Base-by-base conservation (phyloP, 108 stramenopile genomes). In the Nitzschia palea region DNA sequence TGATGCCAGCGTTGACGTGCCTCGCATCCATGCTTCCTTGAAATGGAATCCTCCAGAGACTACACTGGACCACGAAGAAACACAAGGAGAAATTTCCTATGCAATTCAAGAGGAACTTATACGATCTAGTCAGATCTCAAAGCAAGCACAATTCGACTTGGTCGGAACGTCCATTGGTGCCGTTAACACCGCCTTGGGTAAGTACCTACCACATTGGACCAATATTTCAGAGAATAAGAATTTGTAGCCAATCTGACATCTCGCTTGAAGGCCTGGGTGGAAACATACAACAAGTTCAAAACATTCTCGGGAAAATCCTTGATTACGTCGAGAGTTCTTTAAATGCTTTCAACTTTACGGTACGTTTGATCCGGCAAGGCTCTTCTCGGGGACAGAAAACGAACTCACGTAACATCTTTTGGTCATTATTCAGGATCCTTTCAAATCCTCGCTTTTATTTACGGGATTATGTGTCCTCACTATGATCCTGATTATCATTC, bases 261-360 rank as follows among this genome's bases (percentile, higher is more conserved):
- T n/a, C n/a, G n/a, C 5, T 82, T 42, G 60, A 75, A 53, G 80
- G 85, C 68, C 71, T 94, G 17, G 81, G 84, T 3, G 87, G 83
- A 2, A 84, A 67, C 12, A 48, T 94, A 43, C 88, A 85, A 65
- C 20, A 53, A 15, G 69, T 83, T 2, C 86, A 87, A 52, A 94
- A 91, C 51, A 70, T 77, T 43, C 48, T 94, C 5, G 82, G 87
- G 36, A 55, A 50, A 28, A 81, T 86, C 25, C 70, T 94, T 8
- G 87, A 94, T 55, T 64, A 64, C 25, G 66, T 94, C 42, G 93
- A 91, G 68, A 78, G 55, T 10, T 23, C 77, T 18, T 57, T 83
- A 26, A 94, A 94, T 70, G 59, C 79, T 6, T 88, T 94, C 54
- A 94, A 88, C 56, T 94, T 91, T 55, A 82, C 93, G 47, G 84